Percentiles rank a stretch among this genome's conserved stretches.
These are phyloP conservation scores for Eucalyptus curtisii DNA, from an alignment of 345 rosid genomes.

Conservation along the genomic window DNA sequence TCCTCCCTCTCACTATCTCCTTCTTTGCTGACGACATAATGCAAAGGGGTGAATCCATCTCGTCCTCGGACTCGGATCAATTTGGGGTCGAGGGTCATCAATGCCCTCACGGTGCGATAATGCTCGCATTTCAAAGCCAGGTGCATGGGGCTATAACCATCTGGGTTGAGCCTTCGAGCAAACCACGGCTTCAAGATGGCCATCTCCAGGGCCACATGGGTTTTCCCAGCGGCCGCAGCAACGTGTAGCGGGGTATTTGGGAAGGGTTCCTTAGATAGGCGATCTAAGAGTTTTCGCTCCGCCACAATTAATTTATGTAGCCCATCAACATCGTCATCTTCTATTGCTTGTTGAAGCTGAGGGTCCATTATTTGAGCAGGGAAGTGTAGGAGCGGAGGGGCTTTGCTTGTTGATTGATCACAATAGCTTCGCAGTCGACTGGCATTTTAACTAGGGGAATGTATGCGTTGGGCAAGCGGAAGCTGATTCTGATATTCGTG, in stretches of 20 bases:
- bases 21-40: not conserved
- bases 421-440: not conserved
- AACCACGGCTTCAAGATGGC: not conserved
- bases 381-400: not conserved
- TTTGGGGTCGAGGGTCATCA: not conserved
- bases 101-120: not conserved
- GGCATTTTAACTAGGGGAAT: not conserved
- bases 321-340: not conserved
- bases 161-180: not conserved
- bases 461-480: not conserved
- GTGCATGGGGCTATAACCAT: not conserved
- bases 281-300: not conserved
- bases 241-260: not conserved
- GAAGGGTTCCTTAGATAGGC: not conserved
- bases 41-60: not conserved
- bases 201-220: not conserved
- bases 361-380: not conserved
- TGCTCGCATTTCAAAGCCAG: accelerated
- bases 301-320: accelerated
- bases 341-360: not conserved
- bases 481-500: not conserved
- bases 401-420: not conserved
- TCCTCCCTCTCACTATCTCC: not conserved
- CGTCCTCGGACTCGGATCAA: not conserved
- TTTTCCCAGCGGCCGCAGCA: accelerated